Conservation (phyloP, 352 stramenopile species). For the Elongisporangium anandrum region DNA sequence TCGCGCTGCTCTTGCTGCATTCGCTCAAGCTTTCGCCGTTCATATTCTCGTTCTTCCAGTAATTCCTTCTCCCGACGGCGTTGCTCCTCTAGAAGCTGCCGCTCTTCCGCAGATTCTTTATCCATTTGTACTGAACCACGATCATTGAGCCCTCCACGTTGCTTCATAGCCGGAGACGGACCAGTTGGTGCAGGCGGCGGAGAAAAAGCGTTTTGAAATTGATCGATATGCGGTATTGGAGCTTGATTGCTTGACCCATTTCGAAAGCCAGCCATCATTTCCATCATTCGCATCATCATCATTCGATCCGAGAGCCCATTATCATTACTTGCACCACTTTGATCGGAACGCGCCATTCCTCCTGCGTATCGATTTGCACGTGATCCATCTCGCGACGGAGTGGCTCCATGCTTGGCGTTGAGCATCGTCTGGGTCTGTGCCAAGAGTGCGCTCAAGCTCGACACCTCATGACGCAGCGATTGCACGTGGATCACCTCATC, state of each 20-base stretch:
- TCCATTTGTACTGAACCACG: background rate
- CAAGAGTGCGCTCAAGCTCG: slow-evolving; percentile 54
- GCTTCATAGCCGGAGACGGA: no score
- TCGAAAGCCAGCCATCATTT: slow-evolving; percentile 46
- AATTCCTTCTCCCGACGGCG: slow-evolving; percentile 38
- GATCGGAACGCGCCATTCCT: background rate
- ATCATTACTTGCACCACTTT: slow-evolving; percentile 2
- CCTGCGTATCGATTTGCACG: slow-evolving; percentile 1
- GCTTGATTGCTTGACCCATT: background rate
- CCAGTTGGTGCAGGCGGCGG: background rate
- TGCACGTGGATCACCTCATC: slow-evolving; percentile 75
- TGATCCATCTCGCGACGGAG: background rate
- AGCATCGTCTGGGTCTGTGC: slow-evolving; percentile 54
- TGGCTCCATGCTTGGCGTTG: slow-evolving; percentile 26
- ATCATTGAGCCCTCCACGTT: no score
- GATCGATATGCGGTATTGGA: background rate
- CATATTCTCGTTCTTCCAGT: slow-evolving; percentile 43
- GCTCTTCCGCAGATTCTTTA: slow-evolving; percentile 4
- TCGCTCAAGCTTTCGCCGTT: slow-evolving; percentile 28
- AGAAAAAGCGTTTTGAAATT: no score
- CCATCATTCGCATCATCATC: slow-evolving; percentile 65
- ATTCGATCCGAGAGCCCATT: slow-evolving; percentile 18
- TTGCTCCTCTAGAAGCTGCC: slow-evolving; percentile 26
- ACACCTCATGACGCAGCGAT: slow-evolving; percentile 60
- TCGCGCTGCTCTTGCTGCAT: slow-evolving; percentile 36